Evolutionary conservation across 2,329 filamentous ascomycete genomes (phyloP), one percentile per base, ranked within the genome.

Genomic region (Epicoccum nigrum): DNA sequence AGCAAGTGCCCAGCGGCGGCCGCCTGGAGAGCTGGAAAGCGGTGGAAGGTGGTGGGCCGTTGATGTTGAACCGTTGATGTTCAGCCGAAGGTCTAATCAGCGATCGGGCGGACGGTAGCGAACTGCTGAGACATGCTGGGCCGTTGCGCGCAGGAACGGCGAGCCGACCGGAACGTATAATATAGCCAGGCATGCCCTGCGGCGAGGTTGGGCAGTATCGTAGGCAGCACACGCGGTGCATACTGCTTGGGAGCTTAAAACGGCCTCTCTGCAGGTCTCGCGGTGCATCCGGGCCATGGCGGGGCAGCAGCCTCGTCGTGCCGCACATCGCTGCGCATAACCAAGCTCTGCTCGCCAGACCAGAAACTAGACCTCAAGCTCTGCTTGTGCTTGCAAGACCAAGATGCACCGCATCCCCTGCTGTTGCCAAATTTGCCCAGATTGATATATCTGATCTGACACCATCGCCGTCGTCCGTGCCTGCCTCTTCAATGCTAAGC

Each of bases 31-130:
- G 57, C 53, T 66, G 53, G 64, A 68, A 68, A 62, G 63, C 45
- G 57, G 61, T 65, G 64, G 68, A 70, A 69, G 55, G 45, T 30
- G 48, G 62, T 55, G 54, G 62, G 58, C 59, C 59, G 54, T 54
- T 46, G 49, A 23, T 30, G 28, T 54, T 64, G 58, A 64, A 60
- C 16, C 16, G 32, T 17, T 15, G 7, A 17, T 9, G 23, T 6
- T 25, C 23, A 25, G 23, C 6, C 9, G 6, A 6, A 25, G 23
- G 13, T 30, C 28, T 60, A 62, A 65, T 64, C 63, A 65, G 57
- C 58, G 43, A 28, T 20, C 51, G 38, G 21, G 43, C 35, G 51
- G 45, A n/a, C n/a, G n/a, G n/a, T n/a, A 56, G 54, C 54, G 48
- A 55, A 49, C 51, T 42, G 50, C 55, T 35, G 48, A 42, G 20